Evolutionary conservation across 495 filamentous ascomycete genomes (phyloP).

Genomic region (Sordaria brevicollis): DNA sequence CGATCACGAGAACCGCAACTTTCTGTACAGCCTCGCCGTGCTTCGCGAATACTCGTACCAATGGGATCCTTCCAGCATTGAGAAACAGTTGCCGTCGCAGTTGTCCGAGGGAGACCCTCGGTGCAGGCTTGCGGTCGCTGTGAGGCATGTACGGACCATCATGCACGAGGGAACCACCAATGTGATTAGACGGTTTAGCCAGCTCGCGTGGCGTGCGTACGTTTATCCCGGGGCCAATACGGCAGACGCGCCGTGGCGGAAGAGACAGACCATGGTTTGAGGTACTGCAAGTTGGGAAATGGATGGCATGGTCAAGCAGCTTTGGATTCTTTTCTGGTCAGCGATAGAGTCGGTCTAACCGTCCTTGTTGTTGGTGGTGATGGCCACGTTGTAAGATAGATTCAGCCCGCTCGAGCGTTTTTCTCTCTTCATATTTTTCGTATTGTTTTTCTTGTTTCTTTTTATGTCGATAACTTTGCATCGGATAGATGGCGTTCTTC

Average conservation of each 20-base stretch:
- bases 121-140: conserved; percentile 67
- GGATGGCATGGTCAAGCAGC: neutral
- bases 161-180: conserved; percentile 66
- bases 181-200: conserved; percentile 66
- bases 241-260: conserved; percentile 1
- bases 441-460: neutral
- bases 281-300: neutral
- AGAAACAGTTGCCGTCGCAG: conserved; percentile 47
- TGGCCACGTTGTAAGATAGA: neutral
- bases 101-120: conserved; percentile 61
- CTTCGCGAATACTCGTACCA: conserved; percentile 62
- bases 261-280: neutral
- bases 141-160: conserved; percentile 63
- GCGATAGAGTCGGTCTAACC: neutral
- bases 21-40: conserved; percentile 80
- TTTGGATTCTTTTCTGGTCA: neutral
- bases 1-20: conserved; percentile 78
- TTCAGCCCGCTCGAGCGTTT: neutral
- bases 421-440: neutral
- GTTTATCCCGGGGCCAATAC: conserved; percentile 32
- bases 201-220: conserved; percentile 48
- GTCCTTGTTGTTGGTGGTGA: neutral
- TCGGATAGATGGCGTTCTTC: neutral
- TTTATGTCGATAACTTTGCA: neutral
- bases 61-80: conserved; percentile 51